Conservation (phyloP, 768 basidiomycete species). For the Asterophora parasitica region DNA sequence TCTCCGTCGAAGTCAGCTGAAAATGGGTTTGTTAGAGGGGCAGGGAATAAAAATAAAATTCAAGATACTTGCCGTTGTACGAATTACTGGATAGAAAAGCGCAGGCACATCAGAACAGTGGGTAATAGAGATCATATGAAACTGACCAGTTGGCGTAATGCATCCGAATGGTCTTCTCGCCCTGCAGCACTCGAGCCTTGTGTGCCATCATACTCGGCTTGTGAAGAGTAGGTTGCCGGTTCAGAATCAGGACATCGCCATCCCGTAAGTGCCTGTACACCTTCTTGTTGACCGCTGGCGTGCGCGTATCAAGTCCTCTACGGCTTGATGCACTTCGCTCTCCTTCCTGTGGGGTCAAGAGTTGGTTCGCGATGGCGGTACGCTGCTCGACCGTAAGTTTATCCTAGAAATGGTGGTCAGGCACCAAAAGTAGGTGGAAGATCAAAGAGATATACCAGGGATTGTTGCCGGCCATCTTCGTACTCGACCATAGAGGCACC, state of each 20-base stretch:
- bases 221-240: slow-evolving; percentile 96
- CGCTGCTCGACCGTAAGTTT: slow-evolving; percentile 84
- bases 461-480: slow-evolving; percentile 87
- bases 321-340: slow-evolving; percentile 40
- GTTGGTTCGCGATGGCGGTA: slow-evolving; percentile 91
- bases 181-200: slow-evolving; percentile 83
- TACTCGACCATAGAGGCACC: slow-evolving; percentile 94
- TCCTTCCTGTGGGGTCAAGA: slow-evolving; percentile 87
- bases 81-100: slow-evolving; percentile 72
- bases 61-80: slow-evolving; percentile 71
- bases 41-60: not conserved
- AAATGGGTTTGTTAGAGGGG: slow-evolving; percentile 4
- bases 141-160: slow-evolving; percentile 98
- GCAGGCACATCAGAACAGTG: slow-evolving; percentile 13
- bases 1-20: slow-evolving; percentile 91
- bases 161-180: slow-evolving; percentile 99
- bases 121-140: slow-evolving; percentile 1
- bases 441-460: slow-evolving; percentile 49
- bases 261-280: slow-evolving; percentile 93
- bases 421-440: not conserved
- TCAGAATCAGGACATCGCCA: slow-evolving; percentile 92
- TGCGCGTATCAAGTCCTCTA: slow-evolving; percentile 68
- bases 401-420: slow-evolving; percentile 46
- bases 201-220: slow-evolving; percentile 99
- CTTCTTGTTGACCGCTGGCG: slow-evolving; percentile 87